phyloP scores from a whole-genome alignment of 2,329 filamentous ascomycete species.

The Aschersonia sp. region DNA sequence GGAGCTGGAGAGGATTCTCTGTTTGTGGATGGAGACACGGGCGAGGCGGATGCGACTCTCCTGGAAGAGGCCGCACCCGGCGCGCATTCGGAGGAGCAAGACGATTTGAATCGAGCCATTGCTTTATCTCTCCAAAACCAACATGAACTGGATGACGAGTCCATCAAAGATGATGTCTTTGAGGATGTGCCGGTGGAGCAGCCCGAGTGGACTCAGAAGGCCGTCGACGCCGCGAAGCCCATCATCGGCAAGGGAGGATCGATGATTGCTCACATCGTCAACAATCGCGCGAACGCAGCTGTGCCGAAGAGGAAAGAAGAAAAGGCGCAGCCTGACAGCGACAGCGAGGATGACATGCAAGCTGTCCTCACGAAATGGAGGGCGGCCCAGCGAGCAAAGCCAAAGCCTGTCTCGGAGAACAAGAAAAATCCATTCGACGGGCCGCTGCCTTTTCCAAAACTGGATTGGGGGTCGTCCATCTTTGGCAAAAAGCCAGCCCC shows the following conservation, averaged over 20 bases:
- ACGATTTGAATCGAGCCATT: slow-evolving; percentile 68
- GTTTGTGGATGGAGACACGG: slow-evolving; percentile 21
- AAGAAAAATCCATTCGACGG: slow-evolving; percentile 56
- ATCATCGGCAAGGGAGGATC: slow-evolving; percentile 36
- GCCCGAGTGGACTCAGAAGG: slow-evolving; percentile 42
- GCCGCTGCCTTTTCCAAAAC: slow-evolving; percentile 79
- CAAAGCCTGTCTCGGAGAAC: slow-evolving; percentile 28
- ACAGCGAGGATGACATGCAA: slow-evolving; percentile 69
- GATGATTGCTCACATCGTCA: slow-evolving; percentile 60
- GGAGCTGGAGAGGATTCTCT: slow-evolving; percentile 38
- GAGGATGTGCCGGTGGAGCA: slow-evolving; percentile 31
- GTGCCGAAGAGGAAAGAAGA: slow-evolving; percentile 27
- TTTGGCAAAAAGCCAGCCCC: slow-evolving; percentile 28
- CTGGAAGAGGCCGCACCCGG: slow-evolving; percentile 20
- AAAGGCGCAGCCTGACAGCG: slow-evolving; percentile 32
- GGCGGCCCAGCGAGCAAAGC: slow-evolving; percentile 33
- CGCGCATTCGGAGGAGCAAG: slow-evolving; percentile 25
- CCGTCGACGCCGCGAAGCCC: slow-evolving; percentile 33
- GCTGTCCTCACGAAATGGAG: slow-evolving; percentile 61
- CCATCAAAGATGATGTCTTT: slow-evolving; percentile 28
- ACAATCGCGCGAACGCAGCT: slow-evolving; percentile 53
- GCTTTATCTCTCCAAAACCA: slow-evolving; percentile 67
- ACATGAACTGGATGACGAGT: slow-evolving; percentile 22
- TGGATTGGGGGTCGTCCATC: slow-evolving; percentile 52
- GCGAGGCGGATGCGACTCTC: slow-evolving; percentile 6